phyloP scores from a whole-genome alignment of 1,284 basidiomycete species.

The Sanguinoderma infundibulare region DNA sequence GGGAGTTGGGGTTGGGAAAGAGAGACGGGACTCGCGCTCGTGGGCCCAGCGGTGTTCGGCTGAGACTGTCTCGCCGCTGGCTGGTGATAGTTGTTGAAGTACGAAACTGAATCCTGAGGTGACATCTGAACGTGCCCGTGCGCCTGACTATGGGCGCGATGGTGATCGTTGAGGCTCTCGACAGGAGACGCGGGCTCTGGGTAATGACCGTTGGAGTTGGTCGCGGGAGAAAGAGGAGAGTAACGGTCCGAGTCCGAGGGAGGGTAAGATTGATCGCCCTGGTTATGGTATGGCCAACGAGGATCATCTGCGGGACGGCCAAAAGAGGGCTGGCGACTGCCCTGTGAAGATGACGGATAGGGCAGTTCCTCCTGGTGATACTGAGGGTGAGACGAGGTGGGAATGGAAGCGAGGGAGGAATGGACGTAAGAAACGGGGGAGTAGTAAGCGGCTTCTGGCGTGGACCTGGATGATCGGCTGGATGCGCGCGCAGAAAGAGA shows the following conservation, averaged over 20 bases:
- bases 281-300: slow-evolving; percentile 22
- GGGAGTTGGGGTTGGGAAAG: slow-evolving; percentile 7
- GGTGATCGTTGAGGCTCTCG: slow-evolving; percentile 9
- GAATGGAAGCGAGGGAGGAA: slow-evolving; percentile 11
- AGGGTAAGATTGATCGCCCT: slow-evolving; percentile 20
- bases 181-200: slow-evolving; percentile 19
- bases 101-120: slow-evolving; percentile 9
- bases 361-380: slow-evolving; percentile 16
- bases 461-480: slow-evolving; percentile 27
- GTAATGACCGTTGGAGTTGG: slow-evolving; percentile 12
- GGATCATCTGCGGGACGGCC: slow-evolving; percentile 11
- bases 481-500: slow-evolving; percentile 12
- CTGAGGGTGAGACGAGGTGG: slow-evolving; percentile 1
- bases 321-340: slow-evolving; percentile 16
- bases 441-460: slow-evolving; percentile 28
- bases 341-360: slow-evolving; percentile 22
- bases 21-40: slow-evolving; percentile 7
- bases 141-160: slow-evolving; percentile 3
- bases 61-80: slow-evolving; percentile 7
- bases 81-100: slow-evolving; percentile 12
- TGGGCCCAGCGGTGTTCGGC: slow-evolving; percentile 6
- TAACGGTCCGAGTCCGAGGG: slow-evolving; percentile 20
- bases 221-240: slow-evolving; percentile 18
- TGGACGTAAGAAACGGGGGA: slow-evolving; percentile 18
- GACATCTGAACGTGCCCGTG: slow-evolving; percentile 2